Percentiles rank a stretch among this genome's conserved stretches.
These are phyloP conservation scores for Symbiotaphrina buchneri DNA, from an alignment of 495 filamentous ascomycete species.

Conservation along the genomic window DNA sequence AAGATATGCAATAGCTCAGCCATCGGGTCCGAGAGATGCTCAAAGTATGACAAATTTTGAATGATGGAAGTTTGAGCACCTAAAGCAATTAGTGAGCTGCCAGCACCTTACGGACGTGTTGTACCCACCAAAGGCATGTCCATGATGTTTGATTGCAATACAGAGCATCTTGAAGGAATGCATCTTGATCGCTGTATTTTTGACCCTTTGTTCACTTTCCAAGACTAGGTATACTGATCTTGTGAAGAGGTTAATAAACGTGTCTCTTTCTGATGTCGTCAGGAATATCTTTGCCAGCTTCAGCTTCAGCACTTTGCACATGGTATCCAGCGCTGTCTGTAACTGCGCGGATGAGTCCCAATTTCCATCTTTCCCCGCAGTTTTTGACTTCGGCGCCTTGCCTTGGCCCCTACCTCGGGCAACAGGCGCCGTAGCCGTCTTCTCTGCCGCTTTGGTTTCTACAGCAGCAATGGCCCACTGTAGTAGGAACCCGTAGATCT, in stretches of 20 bases:
- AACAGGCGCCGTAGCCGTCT: conserved; percentile 43
- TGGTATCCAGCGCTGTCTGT: conserved; percentile 68
- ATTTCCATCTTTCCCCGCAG: conserved; percentile 38
- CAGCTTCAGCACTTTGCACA: conserved; percentile 89
- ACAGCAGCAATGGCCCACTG: conserved; percentile 89
- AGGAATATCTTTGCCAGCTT: conserved; percentile 82
- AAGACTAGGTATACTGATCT: conserved; percentile 84
- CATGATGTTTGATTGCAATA: conserved; percentile 94
- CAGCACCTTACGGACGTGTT: conserved; percentile 6
- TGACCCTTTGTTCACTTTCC: conserved; percentile 83
- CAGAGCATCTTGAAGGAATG: conserved; percentile 92
- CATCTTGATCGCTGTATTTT: conserved; percentile 81
- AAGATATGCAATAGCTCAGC: conserved; percentile 95
- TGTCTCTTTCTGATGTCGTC: conserved; percentile 92
- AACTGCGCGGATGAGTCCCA: conserved; percentile 85
- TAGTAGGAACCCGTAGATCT: conserved; percentile 84
- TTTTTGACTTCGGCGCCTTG: conserved; percentile 55
- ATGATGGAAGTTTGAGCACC: conserved; percentile 95
- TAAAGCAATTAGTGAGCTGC: conserved; percentile 12
- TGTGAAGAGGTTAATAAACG: conserved; percentile 80
- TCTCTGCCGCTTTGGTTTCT: conserved; percentile 83
- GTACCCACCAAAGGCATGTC: conserved; percentile 69
- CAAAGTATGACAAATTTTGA: conserved; percentile 93
- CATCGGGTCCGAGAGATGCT: conserved; percentile 96
- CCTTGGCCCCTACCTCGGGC: conserved; percentile 43